Conservation (phyloP, 1,139 yeast species). For the Hansenula anomala region DNA sequence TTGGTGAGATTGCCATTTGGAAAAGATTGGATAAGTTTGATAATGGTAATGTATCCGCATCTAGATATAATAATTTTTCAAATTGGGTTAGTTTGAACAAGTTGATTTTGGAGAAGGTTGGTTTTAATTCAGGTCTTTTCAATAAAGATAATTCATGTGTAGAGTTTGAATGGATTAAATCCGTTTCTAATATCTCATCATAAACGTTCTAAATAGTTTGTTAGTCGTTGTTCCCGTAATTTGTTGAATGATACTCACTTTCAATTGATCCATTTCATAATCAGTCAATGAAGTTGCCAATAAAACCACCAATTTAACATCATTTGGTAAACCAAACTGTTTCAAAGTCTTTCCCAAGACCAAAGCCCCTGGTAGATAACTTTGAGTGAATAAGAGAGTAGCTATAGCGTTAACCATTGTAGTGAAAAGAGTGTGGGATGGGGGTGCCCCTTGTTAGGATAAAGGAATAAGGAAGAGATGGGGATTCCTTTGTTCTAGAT, state of each 20-base stretch:
- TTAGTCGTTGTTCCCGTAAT: neutral
- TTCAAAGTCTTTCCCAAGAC: conserved; percentile 47
- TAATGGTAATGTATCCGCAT: conserved; percentile 75
- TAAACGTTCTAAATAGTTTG: conserved; percentile 15
- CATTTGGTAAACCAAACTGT: conserved; percentile 17
- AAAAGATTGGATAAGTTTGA: conserved; percentile 38
- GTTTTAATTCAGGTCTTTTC: conserved; percentile 69
- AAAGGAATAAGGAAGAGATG: no score
- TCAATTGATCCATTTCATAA: conserved; percentile 14
- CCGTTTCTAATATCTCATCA: conserved; percentile 29
- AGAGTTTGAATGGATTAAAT: conserved; percentile 25
- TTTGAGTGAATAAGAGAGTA: conserved; percentile 60
- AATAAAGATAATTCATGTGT: conserved; percentile 38
- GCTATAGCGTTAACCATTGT: conserved; percentile 47
- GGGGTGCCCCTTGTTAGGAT: no score
- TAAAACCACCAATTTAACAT: conserved; percentile 24
- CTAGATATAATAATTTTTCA: conserved; percentile 66
- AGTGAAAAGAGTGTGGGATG: no score
- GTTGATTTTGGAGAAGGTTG: conserved; percentile 68
- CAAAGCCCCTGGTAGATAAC: conserved; percentile 74
- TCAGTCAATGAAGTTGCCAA: conserved; percentile 25
- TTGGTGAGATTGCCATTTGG: conserved; percentile 24
- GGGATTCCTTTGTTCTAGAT: no score
- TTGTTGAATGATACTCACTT: neutral
- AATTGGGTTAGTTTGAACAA: conserved; percentile 64